Conservation (phyloP, 352 stramenopile genomes). For the Blastocystis sp. region DNA sequence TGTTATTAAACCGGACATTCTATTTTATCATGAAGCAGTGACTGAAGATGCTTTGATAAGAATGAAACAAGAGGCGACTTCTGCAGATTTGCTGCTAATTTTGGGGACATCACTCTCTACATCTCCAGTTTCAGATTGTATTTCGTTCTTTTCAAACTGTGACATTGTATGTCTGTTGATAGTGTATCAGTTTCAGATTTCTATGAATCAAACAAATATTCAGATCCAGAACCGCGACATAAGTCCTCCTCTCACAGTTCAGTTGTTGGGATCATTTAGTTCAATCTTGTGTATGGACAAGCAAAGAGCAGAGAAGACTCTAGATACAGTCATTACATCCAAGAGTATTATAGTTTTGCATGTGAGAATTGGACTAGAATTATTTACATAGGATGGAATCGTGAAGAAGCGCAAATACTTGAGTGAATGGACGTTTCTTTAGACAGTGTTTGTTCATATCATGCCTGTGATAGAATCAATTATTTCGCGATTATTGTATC, state of each 20-base stretch:
- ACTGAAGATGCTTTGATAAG: background rate
- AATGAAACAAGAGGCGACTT: background rate
- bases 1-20: constrained; percentile 44
- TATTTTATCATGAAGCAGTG: constrained; percentile 41
- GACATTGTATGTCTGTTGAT: background rate
- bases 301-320: background rate
- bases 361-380: background rate
- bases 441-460: background rate
- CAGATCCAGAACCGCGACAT: background rate
- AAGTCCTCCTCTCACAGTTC: background rate
- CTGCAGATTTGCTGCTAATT: constrained; percentile 7
- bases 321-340: background rate
- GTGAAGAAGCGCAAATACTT: constrained; percentile 25
- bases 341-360: background rate
- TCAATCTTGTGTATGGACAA: background rate
- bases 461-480: background rate
- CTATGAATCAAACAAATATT: constrained; percentile 9
- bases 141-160: background rate
- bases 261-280: constrained; percentile 33
- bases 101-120: constrained; percentile 38
- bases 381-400: background rate
- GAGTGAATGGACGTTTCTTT: constrained; percentile 6
- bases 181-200: background rate
- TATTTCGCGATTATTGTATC: background rate
- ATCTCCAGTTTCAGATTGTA: background rate